Percentiles rank a stretch among this genome's conserved stretches.
These are phyloP conservation scores for Podospora didyma DNA, from an alignment of 495 filamentous ascomycete species.

Conservation along the genomic window DNA sequence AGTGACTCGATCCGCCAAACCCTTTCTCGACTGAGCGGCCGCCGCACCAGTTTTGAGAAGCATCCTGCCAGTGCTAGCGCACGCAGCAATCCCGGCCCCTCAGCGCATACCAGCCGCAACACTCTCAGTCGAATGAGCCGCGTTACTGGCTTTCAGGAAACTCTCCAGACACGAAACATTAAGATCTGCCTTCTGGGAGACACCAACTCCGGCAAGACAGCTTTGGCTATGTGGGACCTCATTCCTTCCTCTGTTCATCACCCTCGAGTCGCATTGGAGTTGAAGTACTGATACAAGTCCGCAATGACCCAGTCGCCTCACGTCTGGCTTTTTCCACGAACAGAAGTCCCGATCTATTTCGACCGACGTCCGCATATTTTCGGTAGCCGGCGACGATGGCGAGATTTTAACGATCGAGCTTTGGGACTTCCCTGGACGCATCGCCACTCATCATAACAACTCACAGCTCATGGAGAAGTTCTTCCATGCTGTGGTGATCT, in stretches of 20 bases:
- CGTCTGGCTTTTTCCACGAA: background rate
- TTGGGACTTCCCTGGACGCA: constrained; percentile 27
- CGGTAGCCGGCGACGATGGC: constrained; percentile 4
- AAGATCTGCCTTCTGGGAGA: constrained; percentile 23
- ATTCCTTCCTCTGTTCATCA: background rate
- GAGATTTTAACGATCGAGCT: constrained; percentile 20
- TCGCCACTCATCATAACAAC: background rate
- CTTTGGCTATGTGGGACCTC: constrained; percentile 11
- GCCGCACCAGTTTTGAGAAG: background rate
- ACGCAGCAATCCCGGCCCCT: background rate
- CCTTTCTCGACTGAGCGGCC: constrained; percentile 1
- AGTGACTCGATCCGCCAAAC: constrained; percentile 5
- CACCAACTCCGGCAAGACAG: constrained; percentile 20
- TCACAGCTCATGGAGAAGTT: constrained; percentile 12
- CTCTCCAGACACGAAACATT: constrained; percentile 3
- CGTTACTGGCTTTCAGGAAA: background rate
- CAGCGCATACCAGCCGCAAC: background rate
- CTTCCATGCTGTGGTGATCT: constrained; percentile 29
- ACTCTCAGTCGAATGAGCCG: constrained; percentile 6
- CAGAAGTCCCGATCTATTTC: constrained; percentile 12
- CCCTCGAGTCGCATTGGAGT: background rate
- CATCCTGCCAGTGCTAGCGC: background rate
- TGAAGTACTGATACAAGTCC: background rate
- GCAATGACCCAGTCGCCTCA: background rate
- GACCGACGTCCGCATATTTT: constrained; percentile 14